phyloP scores from a whole-genome alignment of 202 grass and related monocot genomes.

The Panicum virgatum region DNA sequence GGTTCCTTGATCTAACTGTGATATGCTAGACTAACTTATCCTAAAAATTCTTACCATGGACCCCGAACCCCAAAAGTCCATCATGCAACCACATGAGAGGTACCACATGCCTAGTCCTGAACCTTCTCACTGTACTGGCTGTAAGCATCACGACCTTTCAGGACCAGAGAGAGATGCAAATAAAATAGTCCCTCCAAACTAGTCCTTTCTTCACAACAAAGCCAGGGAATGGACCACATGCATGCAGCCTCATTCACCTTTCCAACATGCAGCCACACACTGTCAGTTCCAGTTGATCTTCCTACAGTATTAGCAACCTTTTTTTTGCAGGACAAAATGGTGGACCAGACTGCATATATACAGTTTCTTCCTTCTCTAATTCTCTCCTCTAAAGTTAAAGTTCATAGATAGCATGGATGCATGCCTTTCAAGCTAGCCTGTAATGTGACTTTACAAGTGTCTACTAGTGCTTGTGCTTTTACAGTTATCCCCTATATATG shows the following conservation, averaged over 20 bases:
- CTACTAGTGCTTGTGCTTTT: conserved; percentile 22
- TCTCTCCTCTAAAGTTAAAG: background rate
- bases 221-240: conserved; percentile 41
- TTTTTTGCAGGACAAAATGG: conserved; percentile 18
- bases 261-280: conserved; percentile 32
- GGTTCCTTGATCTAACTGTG: background rate
- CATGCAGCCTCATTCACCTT: conserved; percentile 25
- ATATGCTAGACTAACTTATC: background rate
- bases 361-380: conserved; percentile 34
- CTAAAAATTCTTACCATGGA: background rate
- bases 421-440: background rate
- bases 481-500: conserved; percentile 3
- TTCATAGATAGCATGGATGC: background rate
- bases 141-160: conserved; percentile 26
- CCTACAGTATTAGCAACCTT: conserved; percentile 13
- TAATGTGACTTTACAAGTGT: background rate
- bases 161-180: conserved; percentile 22
- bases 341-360: conserved; percentile 18
- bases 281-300: conserved; percentile 35
- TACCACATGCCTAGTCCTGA: conserved; percentile 19
- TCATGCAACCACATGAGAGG: conserved; percentile 26
- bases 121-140: background rate
- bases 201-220: conserved; percentile 50
- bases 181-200: conserved; percentile 6
- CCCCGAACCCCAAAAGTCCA: background rate